phyloP scores from a whole-genome alignment of 768 basidiomycete species.

The Kwoniella mangroviensis region DNA sequence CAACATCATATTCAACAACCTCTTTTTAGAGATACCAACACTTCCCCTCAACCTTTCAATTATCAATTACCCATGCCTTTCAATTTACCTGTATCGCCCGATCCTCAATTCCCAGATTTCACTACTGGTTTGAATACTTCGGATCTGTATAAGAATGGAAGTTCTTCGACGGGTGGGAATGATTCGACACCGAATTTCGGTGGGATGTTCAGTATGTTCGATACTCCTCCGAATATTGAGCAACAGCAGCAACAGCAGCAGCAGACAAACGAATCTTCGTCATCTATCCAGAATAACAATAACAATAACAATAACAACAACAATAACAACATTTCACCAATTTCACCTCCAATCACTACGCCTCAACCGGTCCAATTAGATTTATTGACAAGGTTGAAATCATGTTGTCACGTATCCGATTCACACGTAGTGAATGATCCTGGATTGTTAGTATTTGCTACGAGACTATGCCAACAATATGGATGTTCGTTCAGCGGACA shows the following conservation, averaged over 20 bases:
- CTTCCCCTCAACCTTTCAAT: conserved; percentile 31
- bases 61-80: conserved; percentile 44
- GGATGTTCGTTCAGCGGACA: conserved; percentile 45
- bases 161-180: not conserved
- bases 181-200: conserved; percentile 29
- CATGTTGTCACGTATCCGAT: conserved; percentile 55
- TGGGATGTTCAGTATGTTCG: conserved; percentile 38
- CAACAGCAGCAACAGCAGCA: too few species aligned
- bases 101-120: conserved; percentile 34
- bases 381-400: conserved; percentile 52
- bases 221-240: conserved; percentile 8
- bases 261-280: too few species aligned
- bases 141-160: conserved; percentile 31
- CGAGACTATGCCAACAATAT: conserved; percentile 52
- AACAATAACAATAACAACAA: conserved; percentile 5
- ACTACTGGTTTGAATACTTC: conserved; percentile 23
- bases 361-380: conserved; percentile 39
- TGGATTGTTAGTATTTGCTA: conserved; percentile 54
- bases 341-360: conserved; percentile 13
- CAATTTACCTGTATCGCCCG: conserved; percentile 34
- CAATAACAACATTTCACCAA: conserved; percentile 20
- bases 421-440: conserved; percentile 55
- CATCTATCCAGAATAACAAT: not conserved
- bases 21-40: not conserved
- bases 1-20: conserved; percentile 13